phyloP scores from a whole-genome alignment of 805 yeast genomes.

The Debaryomyces tyrocola region DNA sequence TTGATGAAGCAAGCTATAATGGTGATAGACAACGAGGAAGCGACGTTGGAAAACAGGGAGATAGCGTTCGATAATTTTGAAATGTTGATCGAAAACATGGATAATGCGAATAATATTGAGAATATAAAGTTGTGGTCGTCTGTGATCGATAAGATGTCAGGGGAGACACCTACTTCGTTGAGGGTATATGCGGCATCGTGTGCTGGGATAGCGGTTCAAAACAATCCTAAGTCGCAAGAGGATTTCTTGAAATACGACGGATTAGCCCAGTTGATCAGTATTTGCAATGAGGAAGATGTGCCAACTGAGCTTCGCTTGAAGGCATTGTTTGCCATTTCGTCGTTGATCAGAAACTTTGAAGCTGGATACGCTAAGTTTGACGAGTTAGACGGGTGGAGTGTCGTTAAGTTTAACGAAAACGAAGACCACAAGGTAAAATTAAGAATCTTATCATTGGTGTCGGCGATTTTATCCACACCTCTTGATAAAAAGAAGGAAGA shows the following conservation, averaged over 20 bases:
- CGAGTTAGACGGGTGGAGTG: slow-evolving; percentile 60
- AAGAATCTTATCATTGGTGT: slow-evolving; percentile 55
- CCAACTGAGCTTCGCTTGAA: slow-evolving; percentile 48
- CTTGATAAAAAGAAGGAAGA: slow-evolving; percentile 37
- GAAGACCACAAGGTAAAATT: slow-evolving; percentile 44
- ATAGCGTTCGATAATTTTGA: slow-evolving; percentile 89
- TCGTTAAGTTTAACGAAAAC: slow-evolving; percentile 33
- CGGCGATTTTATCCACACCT: slow-evolving; percentile 60
- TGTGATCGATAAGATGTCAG: slow-evolving; percentile 53
- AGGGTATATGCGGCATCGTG: slow-evolving; percentile 66
- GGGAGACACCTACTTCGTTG: slow-evolving; percentile 39
- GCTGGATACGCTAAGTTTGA: slow-evolving; percentile 57
- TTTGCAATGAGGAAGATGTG: slow-evolving; percentile 31
- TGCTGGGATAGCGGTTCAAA: slow-evolving; percentile 90
- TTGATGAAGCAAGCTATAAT: slow-evolving; percentile 77
- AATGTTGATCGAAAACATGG: slow-evolving; percentile 89
- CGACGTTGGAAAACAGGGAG: slow-evolving; percentile 60
- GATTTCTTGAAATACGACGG: slow-evolving; percentile 59
- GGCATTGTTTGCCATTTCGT: slow-evolving; percentile 76
- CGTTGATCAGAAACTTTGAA: slow-evolving; percentile 67
- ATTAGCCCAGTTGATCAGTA: slow-evolving; percentile 42
- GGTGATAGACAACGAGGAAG: slow-evolving; percentile 58
- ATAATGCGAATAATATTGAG: slow-evolving; percentile 91
- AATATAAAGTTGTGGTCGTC: slow-evolving; percentile 80
- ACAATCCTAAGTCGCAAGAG: slow-evolving; percentile 74